phyloP scores from a whole-genome alignment of 305 asterid species.

The Fraxinus baroniana region DNA sequence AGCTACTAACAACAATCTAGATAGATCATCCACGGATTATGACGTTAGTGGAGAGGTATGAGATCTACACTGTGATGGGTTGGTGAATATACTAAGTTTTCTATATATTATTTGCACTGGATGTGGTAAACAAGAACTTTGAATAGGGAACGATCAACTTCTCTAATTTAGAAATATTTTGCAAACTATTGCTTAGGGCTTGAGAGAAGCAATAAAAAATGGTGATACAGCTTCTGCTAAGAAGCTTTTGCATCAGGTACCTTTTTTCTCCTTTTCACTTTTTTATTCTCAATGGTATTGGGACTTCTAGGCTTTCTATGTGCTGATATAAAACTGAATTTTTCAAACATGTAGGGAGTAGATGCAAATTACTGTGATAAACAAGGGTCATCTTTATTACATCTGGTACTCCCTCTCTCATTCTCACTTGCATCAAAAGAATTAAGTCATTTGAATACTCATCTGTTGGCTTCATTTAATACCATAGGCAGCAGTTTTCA shows the following conservation, averaged over 20 bases:
- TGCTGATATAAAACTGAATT: conserved; percentile 24
- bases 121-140: background rate
- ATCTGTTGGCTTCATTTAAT: conserved; percentile 17
- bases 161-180: conserved; percentile 13
- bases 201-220: conserved; percentile 94
- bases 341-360: conserved; percentile 62
- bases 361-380: conserved; percentile 86
- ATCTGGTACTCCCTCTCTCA: conserved; percentile 55
- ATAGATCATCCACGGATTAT: conserved; percentile 46
- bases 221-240: conserved; percentile 80
- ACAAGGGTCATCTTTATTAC: conserved; percentile 90
- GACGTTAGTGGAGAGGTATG: conserved; percentile 91
- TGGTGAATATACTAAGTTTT: conserved; percentile 7
- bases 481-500: conserved; percentile 86
- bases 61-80: conserved; percentile 6
- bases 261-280: conserved; percentile 24
- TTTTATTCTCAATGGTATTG: conserved; percentile 12
- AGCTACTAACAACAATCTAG: conserved; percentile 48
- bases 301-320: conserved; percentile 6
- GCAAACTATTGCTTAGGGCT: conserved; percentile 54
- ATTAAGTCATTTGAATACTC: background rate
- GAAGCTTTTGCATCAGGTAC: conserved; percentile 84
- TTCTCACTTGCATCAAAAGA: conserved; percentile 11
- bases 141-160: conserved; percentile 1
- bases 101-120: conserved; percentile 1